A percentile compares a stretch with the other conserved stretches of the same genome.
Evolutionary conservation across 768 basidiomycete genomes (phyloP).

Genomic region (Leccinum subtestaceum): DNA sequence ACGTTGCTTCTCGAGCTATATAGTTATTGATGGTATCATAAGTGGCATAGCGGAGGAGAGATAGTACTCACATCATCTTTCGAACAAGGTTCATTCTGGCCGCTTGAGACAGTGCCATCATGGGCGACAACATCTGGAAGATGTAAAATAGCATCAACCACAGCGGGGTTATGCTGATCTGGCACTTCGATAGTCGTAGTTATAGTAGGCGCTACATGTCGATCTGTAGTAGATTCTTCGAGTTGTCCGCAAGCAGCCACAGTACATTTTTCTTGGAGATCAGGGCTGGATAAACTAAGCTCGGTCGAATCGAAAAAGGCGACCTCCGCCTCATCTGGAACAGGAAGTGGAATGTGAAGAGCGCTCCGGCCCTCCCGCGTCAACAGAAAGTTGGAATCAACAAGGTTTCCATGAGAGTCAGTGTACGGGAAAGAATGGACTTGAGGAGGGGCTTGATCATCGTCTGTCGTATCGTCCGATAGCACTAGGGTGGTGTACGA

Average conservation of each 20-base stretch:
- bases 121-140: neutral
- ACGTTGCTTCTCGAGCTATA: conserved; percentile 9
- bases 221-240: neutral
- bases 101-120: neutral
- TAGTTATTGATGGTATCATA: neutral
- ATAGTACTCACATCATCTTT: conserved; percentile 12
- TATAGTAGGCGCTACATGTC: neutral
- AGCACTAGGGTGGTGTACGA: neutral
- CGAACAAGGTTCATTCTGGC: neutral
- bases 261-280: neutral
- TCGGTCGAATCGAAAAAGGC: conserved; percentile 15
- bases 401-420: neutral
- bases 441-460: neutral
- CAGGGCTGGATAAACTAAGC: neutral
- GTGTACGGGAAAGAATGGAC: neutral
- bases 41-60: neutral
- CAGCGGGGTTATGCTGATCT: neutral
- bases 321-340: conserved; percentile 15
- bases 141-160: neutral
- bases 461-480: neutral
- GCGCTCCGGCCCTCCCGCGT: neutral
- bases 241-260: neutral
- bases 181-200: neutral
- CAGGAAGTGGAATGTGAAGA: conserved; percentile 13
- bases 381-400: neutral